A percentile compares a stretch with the other conserved stretches of the same genome.
Evolutionary conservation across 345 rosid genomes (phyloP).

Genomic region (Populus simonii): DNA sequence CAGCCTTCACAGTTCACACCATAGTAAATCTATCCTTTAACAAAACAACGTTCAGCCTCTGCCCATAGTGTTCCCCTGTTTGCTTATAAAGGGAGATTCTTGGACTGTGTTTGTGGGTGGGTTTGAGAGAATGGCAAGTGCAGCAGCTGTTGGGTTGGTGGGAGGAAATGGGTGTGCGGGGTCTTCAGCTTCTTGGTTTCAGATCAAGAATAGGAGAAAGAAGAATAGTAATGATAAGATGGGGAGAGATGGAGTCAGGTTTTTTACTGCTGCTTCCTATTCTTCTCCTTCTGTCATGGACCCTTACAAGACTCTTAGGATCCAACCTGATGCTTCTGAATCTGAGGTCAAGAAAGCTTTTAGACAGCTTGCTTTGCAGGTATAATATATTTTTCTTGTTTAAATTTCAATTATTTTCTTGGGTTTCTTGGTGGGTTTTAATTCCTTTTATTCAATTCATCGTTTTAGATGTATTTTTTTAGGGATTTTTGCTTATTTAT

Average conservation of each 20-base stretch:
- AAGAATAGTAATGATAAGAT: slow-evolving; percentile 33
- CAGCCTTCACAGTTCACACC: neutral
- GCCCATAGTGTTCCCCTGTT: neutral
- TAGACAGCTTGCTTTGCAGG: slow-evolving; percentile 79
- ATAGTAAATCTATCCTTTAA: neutral
- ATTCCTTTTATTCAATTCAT: too few species aligned
- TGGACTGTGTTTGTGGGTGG: neutral
- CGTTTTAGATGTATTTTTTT: neutral
- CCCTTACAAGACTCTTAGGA: slow-evolving; percentile 65
- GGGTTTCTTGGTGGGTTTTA: neutral
- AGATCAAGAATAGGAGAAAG: slow-evolving; percentile 32
- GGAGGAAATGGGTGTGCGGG: slow-evolving; percentile 46
- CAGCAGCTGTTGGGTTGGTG: slow-evolving; percentile 29
- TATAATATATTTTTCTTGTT: neutral
- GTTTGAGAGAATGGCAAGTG: slow-evolving; percentile 14
- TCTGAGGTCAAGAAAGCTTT: slow-evolving; percentile 88
- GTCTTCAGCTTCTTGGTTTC: slow-evolving; percentile 44
- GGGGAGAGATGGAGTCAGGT: slow-evolving; percentile 27
- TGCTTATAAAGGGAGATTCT: neutral
- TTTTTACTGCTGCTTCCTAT: slow-evolving; percentile 26
- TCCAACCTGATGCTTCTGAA: slow-evolving; percentile 76
- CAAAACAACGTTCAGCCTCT: neutral
- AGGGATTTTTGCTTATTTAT: slow-evolving; percentile 1
- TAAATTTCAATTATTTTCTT: neutral
- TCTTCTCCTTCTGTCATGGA: slow-evolving; percentile 53